Conservation (phyloP, 768 basidiomycete species). For the Suillus sp. region DNA sequence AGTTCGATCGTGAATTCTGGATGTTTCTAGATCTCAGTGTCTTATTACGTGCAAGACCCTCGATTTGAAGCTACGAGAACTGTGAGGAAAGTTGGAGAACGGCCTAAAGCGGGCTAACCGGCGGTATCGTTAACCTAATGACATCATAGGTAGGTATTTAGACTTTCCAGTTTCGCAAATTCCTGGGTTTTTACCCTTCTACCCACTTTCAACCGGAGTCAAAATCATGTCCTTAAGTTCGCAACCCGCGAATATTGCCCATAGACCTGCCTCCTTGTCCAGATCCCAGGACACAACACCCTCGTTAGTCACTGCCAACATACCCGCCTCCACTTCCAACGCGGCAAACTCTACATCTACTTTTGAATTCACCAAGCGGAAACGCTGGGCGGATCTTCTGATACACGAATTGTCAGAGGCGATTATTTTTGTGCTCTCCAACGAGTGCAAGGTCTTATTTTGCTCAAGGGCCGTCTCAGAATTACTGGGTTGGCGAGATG, state of each 20-base stretch:
- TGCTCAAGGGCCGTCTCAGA: conserved; percentile 69
- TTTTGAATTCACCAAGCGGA: conserved; percentile 86
- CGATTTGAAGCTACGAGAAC: background rate
- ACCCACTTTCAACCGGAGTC: conserved; percentile 10
- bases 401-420: conserved; percentile 76
- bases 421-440: conserved; percentile 67
- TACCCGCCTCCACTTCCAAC: background rate
- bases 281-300: background rate
- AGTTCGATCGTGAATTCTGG: background rate
- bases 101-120: background rate
- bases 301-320: background rate
- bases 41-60: background rate
- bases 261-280: background rate
- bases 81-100: background rate
- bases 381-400: conserved; percentile 84
- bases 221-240: conserved; percentile 24
- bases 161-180: background rate
- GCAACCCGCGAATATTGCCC: background rate
- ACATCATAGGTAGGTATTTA: conserved; percentile 12
- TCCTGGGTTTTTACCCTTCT: background rate
- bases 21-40: background rate
- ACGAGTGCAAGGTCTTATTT: conserved; percentile 63
- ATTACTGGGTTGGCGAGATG: conserved; percentile 75
- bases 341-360: conserved; percentile 23
- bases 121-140: background rate